Evolutionary conservation across 345 rosid genomes (phyloP).

Genomic region (Aegle marmelos): DNA sequence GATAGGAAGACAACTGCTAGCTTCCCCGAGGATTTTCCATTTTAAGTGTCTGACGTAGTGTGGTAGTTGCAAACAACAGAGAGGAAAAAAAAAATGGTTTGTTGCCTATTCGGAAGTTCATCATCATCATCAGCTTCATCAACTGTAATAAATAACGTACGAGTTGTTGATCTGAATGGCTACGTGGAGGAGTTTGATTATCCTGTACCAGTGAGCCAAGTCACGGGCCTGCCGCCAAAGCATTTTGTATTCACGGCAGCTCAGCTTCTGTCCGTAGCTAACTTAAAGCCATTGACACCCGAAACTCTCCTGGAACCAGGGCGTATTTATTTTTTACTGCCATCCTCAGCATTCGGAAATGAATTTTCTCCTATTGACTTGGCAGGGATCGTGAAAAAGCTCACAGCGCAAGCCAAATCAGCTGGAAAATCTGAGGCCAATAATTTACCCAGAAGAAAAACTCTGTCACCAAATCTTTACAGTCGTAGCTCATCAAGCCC

Average conservation of each 20-base stretch:
- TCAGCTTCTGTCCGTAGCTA: conserved; percentile 29
- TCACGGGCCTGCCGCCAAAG: conserved; percentile 24
- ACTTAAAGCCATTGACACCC: conserved; percentile 27
- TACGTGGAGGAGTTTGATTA: conserved; percentile 33
- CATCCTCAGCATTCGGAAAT: conserved; percentile 31
- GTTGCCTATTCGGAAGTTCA: conserved; percentile 25
- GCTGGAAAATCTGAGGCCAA: neutral
- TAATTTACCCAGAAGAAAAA: neutral
- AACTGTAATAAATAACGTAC: conserved; percentile 15
- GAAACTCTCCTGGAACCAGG: conserved; percentile 33
- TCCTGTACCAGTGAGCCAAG: conserved; percentile 35
- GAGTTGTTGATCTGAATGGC: conserved; percentile 48
- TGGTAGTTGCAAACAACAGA: no score
- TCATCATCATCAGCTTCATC: neutral
- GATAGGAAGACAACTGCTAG: no score
- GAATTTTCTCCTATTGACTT: conserved; percentile 38
- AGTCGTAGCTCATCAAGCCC: neutral
- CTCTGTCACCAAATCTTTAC: neutral
- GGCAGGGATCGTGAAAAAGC: conserved; percentile 33
- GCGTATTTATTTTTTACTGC: conserved; percentile 43
- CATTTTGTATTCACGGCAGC: conserved; percentile 42
- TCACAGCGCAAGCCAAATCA: conserved; percentile 35
- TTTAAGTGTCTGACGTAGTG: no score
- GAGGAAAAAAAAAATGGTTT: conserved; percentile 23
- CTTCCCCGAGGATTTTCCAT: no score